Conservation (phyloP, 805 yeast genomes). For the Candida oleophila region DNA sequence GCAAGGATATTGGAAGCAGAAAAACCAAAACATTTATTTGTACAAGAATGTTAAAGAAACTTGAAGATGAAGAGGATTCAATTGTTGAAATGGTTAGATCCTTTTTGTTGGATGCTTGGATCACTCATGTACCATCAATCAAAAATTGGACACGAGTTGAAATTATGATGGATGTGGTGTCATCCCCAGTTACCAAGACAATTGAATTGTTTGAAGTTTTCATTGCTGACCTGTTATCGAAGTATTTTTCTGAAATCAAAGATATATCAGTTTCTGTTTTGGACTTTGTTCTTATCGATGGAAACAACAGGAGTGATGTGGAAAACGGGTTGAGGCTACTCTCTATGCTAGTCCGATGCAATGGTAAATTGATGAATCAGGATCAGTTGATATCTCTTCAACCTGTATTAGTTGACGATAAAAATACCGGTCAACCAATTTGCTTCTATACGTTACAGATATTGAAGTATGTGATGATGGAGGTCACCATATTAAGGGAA, state of each 20-base stretch:
- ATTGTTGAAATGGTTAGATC: constrained; percentile 38
- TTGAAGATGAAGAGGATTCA: constrained; percentile 65
- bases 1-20: constrained; percentile 25
- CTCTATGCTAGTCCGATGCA: constrained; percentile 55
- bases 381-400: constrained; percentile 67
- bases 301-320: constrained; percentile 19
- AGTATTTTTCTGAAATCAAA: neutral
- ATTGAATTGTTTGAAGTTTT: constrained; percentile 45
- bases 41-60: constrained; percentile 32
- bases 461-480: constrained; percentile 49
- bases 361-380: constrained; percentile 54
- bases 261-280: neutral
- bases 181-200: constrained; percentile 33
- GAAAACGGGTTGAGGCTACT: constrained; percentile 48
- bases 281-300: constrained; percentile 32
- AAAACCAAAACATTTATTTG: constrained; percentile 35
- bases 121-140: constrained; percentile 7
- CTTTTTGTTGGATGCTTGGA: constrained; percentile 28
- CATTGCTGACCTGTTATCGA: constrained; percentile 40
- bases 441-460: constrained; percentile 55
- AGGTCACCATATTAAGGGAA: constrained; percentile 44
- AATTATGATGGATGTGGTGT: constrained; percentile 39
- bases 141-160: constrained; percentile 15
- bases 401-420: constrained; percentile 58
- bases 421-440: constrained; percentile 34